phyloP scores from a whole-genome alignment of 177 flowering plant species.

The Tripterygium wilfordii region DNA sequence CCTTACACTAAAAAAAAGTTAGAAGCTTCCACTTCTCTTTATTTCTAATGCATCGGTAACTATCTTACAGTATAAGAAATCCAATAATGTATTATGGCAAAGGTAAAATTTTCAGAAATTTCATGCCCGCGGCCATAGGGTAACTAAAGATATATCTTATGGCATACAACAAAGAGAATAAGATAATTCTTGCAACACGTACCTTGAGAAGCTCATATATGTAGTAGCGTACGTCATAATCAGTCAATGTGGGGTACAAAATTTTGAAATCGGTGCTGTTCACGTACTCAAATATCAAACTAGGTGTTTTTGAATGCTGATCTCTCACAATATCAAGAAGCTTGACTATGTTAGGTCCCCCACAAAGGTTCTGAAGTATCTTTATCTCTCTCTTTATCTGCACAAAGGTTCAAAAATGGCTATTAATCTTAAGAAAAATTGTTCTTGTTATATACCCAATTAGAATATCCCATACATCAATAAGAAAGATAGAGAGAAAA shows the following conservation, averaged over 20 bases:
- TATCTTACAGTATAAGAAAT: no score
- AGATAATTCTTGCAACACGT: conserved; percentile 3
- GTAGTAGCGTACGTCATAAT: conserved; percentile 73
- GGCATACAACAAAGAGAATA: background rate
- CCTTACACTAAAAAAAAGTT: no score
- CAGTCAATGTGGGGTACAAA: conserved; percentile 63
- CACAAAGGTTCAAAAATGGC: background rate
- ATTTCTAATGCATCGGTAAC: no score
- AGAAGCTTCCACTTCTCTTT: no score
- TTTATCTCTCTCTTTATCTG: conserved; percentile 79
- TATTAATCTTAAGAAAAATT: background rate
- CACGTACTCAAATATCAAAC: conserved; percentile 68
- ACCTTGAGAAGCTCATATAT: conserved; percentile 75
- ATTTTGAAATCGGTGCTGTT: conserved; percentile 72
- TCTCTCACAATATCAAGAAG: conserved; percentile 70
- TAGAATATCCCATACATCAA: background rate
- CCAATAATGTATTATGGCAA: no score
- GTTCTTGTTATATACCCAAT: no score
- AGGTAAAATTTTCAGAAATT: no score
- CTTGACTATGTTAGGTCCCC: conserved; percentile 63
- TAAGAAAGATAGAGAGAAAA: background rate
- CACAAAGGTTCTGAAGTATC: conserved; percentile 67
- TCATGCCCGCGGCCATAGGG: no score
- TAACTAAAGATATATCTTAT: background rate
- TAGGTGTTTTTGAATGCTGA: conserved; percentile 74